These are phyloP conservation scores for Gymnopilus dilepis DNA, from an alignment of 768 basidiomycete genomes.

Conservation along the genomic window DNA sequence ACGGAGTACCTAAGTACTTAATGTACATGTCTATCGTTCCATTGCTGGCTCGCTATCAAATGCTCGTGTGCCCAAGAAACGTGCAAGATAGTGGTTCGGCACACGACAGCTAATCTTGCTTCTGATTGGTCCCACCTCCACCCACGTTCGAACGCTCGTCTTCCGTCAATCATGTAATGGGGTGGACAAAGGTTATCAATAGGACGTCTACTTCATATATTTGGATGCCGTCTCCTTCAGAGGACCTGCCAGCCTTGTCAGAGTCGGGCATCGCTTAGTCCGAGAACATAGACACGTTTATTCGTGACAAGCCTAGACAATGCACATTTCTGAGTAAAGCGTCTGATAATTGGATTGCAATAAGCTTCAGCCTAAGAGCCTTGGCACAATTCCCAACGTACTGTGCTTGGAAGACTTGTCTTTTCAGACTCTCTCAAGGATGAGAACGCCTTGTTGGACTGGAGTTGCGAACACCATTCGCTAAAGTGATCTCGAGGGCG, in stretches of 20 bases:
- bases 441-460: no score
- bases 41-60: slow-evolving; percentile 7
- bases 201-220: slow-evolving; percentile 8
- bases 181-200: not conserved
- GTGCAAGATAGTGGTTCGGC: slow-evolving; percentile 28
- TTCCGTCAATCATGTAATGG: slow-evolving; percentile 1
- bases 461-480: no score
- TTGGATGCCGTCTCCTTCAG: not conserved
- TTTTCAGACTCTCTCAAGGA: not conserved
- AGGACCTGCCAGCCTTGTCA: not conserved
- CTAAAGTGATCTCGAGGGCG: no score
- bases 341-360: not conserved
- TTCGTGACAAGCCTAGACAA: slow-evolving; percentile 2
- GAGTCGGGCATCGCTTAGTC: not conserved
- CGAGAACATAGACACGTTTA: slow-evolving; percentile 14
- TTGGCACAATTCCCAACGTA: not conserved
- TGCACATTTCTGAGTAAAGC: slow-evolving; percentile 1
- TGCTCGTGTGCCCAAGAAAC: slow-evolving; percentile 42
- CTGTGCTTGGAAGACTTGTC: not conserved
- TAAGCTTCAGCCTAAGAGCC: not conserved
- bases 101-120: slow-evolving; percentile 34
- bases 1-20: slow-evolving; percentile 1
- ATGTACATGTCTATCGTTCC: slow-evolving; percentile 5
- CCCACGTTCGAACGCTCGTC: slow-evolving; percentile 36
- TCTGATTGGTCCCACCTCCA: slow-evolving; percentile 33